A percentile compares a stretch with the other conserved stretches of the same genome.
phyloP scores from a whole-genome alignment of 495 filamentous ascomycete species.

The Ramalina intermedia region DNA sequence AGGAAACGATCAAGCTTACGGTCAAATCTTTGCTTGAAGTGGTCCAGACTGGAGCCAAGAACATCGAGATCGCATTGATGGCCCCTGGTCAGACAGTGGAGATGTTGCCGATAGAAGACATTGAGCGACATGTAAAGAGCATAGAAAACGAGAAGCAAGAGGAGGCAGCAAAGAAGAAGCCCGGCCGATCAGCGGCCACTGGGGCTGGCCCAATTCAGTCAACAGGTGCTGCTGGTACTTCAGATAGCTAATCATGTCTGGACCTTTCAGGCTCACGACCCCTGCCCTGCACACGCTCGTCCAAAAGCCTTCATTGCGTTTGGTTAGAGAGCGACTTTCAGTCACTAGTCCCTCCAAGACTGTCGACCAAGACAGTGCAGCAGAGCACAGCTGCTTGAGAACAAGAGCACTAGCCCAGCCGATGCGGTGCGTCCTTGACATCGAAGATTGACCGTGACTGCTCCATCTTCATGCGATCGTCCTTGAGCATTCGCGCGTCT shows the following conservation, averaged over 20 bases:
- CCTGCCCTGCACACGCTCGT: no score
- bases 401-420: slow-evolving; percentile 44
- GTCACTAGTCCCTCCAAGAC: no score
- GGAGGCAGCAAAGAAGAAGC: slow-evolving; percentile 95
- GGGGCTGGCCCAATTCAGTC: slow-evolving; percentile 70
- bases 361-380: no score
- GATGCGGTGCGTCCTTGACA: slow-evolving; percentile 54
- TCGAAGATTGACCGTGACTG: slow-evolving; percentile 55
- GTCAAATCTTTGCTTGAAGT: slow-evolving; percentile 97
- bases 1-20: slow-evolving; percentile 90
- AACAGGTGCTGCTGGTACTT: slow-evolving; percentile 39
- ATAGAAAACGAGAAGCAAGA: slow-evolving; percentile 99
- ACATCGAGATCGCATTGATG: slow-evolving; percentile 99
- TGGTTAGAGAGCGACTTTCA: no score
- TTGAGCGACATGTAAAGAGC: slow-evolving; percentile 91
- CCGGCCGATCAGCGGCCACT: slow-evolving; percentile 57
- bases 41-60: slow-evolving; percentile 97
- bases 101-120: slow-evolving; percentile 90
- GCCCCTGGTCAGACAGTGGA: slow-evolving; percentile 82
- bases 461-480: slow-evolving; percentile 61
- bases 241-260: slow-evolving; percentile 12
- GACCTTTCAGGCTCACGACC: no score
- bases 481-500: slow-evolving; percentile 83
- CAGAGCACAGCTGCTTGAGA: no score
- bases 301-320: no score